These are phyloP conservation scores for Pholiota adiposa DNA, from an alignment of 1,284 basidiomycete genomes.

Conservation along the genomic window DNA sequence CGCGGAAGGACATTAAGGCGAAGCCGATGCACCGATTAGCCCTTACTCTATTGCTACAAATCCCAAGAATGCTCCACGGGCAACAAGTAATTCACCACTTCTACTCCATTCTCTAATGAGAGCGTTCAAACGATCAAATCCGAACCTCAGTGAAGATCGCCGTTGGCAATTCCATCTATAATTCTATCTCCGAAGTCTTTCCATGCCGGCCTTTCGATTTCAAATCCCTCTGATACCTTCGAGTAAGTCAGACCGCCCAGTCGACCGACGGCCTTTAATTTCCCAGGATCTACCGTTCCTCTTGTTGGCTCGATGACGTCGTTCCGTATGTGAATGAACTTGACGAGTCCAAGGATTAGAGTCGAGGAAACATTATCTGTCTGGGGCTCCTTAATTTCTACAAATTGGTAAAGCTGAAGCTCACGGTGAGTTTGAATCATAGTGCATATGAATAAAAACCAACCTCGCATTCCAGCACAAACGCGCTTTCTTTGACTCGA, in stretches of 20 bases:
- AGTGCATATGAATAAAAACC: not conserved
- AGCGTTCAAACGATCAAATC: too few species aligned
- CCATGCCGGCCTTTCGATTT: constrained; percentile 53
- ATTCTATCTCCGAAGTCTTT: constrained; percentile 45
- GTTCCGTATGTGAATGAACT: constrained; percentile 65
- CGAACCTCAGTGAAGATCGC: too few species aligned
- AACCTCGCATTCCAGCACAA: constrained; percentile 73
- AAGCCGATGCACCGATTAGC: too few species aligned
- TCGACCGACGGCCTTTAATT: constrained; percentile 56
- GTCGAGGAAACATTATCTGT: constrained; percentile 42
- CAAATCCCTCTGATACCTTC: constrained; percentile 47
- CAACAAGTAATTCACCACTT: too few species aligned
- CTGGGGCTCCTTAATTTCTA: constrained; percentile 48
- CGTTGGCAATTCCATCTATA: constrained; percentile 11
- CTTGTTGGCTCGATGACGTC: constrained; percentile 45
- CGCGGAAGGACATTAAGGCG: too few species aligned
- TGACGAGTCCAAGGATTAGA: constrained; percentile 61
- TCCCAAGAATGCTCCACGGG: too few species aligned
- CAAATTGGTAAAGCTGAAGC: constrained; percentile 44
- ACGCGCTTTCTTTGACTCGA: constrained; percentile 71
- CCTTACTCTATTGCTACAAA: too few species aligned
- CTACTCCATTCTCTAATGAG: too few species aligned
- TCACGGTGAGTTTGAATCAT: not conserved
- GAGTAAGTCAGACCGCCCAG: constrained; percentile 62
- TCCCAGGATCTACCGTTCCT: constrained; percentile 53